phyloP scores from a whole-genome alignment of 441 rosid genomes.

The Adansonia grandidieri region DNA sequence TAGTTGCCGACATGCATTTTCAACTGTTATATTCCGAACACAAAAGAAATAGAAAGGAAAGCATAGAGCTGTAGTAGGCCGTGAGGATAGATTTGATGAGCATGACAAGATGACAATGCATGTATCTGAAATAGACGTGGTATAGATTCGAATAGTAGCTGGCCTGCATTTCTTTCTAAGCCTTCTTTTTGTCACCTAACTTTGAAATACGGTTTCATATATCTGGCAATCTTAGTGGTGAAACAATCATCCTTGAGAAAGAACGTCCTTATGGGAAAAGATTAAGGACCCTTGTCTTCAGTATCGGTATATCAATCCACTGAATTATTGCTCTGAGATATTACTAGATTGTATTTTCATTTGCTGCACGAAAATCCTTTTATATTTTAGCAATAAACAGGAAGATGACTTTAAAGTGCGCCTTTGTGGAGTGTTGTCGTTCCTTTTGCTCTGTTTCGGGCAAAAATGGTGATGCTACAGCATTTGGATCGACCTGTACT shows the following conservation, averaged over 20 bases:
- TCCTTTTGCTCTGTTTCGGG: background rate
- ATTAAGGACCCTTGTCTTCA: background rate
- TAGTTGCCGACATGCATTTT: background rate
- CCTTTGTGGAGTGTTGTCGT: background rate
- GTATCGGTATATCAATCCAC: background rate
- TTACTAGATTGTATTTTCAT: background rate
- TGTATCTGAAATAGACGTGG: too few relatives aligned
- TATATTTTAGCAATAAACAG: background rate
- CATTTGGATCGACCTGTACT: conserved; percentile 59
- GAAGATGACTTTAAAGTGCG: background rate
- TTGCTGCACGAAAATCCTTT: background rate
- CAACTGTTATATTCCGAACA: too few relatives aligned
- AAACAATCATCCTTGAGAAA: background rate
- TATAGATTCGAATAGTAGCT: background rate
- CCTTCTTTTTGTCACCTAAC: conserved; percentile 11
- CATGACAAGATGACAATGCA: background rate
- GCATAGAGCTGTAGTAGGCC: background rate
- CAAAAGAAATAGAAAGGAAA: background rate
- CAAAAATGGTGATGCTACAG: conserved; percentile 62
- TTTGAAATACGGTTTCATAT: background rate
- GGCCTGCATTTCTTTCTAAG: background rate
- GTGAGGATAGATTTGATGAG: conserved; percentile 6
- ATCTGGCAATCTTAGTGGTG: background rate
- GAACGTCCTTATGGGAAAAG: background rate
- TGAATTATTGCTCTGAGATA: background rate